Base-by-base conservation (phyloP, 1,284 basidiomycete species). In the Malassezia vespertilionis region DNA sequence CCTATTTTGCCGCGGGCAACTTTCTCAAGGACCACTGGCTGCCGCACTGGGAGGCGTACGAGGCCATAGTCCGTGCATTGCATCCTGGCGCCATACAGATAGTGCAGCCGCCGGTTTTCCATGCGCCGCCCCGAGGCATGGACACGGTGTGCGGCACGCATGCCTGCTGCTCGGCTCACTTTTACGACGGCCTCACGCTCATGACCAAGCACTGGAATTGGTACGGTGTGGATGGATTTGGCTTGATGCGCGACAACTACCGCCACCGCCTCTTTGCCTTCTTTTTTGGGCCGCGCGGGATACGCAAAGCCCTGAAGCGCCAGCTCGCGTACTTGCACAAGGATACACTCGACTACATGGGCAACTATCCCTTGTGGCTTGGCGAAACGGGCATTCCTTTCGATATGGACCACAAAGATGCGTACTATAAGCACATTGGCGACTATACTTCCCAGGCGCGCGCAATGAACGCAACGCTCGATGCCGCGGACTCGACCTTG, bases 341-440 rank as follows among this genome's bases (percentile, higher is more conserved):
- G 30, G 87, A 91, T 60, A 78, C 80, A 0, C 65, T 73, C 10
- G 73, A 76, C 44, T 67, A 72, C 9, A 63, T 77, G 15, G 80
- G 80, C 11, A 59, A 76, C n/a, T 95, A 85, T 62, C 91, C 91
- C 0, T 91, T 85, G 0, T 75, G 96, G 58, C 86, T 97, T 42
- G 90, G 91, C 21, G 91, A 97, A 74, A 90, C 96, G 41, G 91
- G 91, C 7, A 85, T 82, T 5, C 91, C 91, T 0, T 89, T 83
- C 62, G 87, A 95, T 68, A 82, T 93, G 81, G n/a, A n/a, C 68
- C 74, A 73, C 39, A 86, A 84, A 67, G 76, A 77, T 40, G 77
- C 84, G 5, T 93, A 91, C 71, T 65, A 42, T 32, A 62, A 62
- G 22, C 60, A 65, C 37, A 27, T 57, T 9, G 64, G 62, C 21